Base-by-base conservation (phyloP, 805 yeast species). In the Pichia gijzeniarum region DNA sequence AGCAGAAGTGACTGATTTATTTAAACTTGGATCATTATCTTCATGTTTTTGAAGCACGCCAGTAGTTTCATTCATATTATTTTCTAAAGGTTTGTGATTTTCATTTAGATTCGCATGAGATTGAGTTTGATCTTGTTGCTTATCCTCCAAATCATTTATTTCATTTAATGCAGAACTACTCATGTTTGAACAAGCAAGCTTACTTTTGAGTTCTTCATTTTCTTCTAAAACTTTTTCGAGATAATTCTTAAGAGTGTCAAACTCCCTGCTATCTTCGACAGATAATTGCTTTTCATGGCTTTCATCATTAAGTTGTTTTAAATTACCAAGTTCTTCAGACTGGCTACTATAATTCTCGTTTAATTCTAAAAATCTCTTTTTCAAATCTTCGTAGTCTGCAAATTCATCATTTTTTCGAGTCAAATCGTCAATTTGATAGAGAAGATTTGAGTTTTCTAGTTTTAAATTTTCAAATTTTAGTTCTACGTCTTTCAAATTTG, bases 1-100 rank as follows among this genome's bases (percentile, higher is more conserved):
- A 13, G 32, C 30, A 60, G 72, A 52, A 16, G 35, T 19, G 12
- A 25, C 25, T 25, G 28, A n/a, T n/a, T n/a, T n/a, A n/a, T n/a
- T n/a, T n/a, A n/a, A n/a, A n/a, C n/a, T n/a, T n/a, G n/a, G n/a
- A n/a, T n/a, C n/a, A n/a, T n/a, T n/a, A n/a, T n/a, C 21, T 20
- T 20, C 12, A 9, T 30, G 27, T 2, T 39, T 14, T 17, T 39
- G 34, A 39, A 28, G 16, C 10, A 6, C 30, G 5, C 30, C 16
- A 4, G 41, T 7, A 10, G 42, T 25, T 5, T 35, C 21, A 13
- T 43, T 19, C 35, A 45, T 25, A 2, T 25, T 25, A 19, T n/a
- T 41, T 12, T 41, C 30, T 20, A 45, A 35, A 14, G 43, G n/a
- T 30, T 45, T 28, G 20, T 49, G 35, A 18, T 28, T 27, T 27